Evolutionary conservation across 2,329 filamentous ascomycete species (phyloP), one percentile per base, ranked within the genome.

Genomic region (Rhinocladiella similis): DNA sequence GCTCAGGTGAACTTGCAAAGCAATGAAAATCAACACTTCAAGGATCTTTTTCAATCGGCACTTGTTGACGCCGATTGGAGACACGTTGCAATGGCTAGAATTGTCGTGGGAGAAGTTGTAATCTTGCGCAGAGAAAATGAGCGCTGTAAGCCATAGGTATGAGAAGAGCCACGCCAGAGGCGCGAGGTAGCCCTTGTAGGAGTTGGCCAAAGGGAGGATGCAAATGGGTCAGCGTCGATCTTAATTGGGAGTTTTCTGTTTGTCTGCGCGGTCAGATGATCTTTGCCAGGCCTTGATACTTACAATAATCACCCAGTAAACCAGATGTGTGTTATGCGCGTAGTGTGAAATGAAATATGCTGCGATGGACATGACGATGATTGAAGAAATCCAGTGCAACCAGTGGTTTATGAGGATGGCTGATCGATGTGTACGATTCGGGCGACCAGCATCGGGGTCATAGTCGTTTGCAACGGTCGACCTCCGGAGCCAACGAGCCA

Each of bases 311-410:
- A 47, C 18, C 43, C 43, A 47, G 14, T 47, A 47, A 13, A 47
- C 14, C 16, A 47, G 19, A 3, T 47, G 43, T 3, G 43, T 47
- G 22, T 33, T 33, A 12, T 33, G 12, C 20, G 20, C 18, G 50
- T 33, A 46, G 16, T 20, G 3, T 7, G 39, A 22, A n/a, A 53
- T 47, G 10, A 53, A 53, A 46, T 53, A 53, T n/a, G 50, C 50
- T 13, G 50, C 20, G 18, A 53, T 47, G 27, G 19, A 18, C 14
- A 53, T n/a, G 41, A 46, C 50, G 13, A 53, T 38, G 16, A 53
- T 47, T 9, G 39, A 33, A 25, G 50, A 53, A 18, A 47, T 47
- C 50, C 50, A 53, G 46, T 53, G 41, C 19, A 53, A 29, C 27
- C 36, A 39, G 27, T 53, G 50, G 19, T 38, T 46, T n/a, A 42